These are phyloP conservation scores for Blastobotrys niveus DNA, from an alignment of 1,139 yeast species.

Conservation along the genomic window DNA sequence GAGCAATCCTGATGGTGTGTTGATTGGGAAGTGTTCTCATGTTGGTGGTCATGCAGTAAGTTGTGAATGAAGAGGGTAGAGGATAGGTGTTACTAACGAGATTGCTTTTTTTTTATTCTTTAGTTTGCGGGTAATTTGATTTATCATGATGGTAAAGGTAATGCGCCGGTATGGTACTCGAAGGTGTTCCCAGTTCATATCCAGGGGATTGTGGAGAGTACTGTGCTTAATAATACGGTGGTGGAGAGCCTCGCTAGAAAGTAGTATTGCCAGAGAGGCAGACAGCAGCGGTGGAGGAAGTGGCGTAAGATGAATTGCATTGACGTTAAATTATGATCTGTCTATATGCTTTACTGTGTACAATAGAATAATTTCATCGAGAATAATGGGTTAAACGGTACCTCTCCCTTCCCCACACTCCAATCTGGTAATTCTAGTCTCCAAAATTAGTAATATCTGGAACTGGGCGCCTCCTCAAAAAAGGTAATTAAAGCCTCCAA, in stretches of 20 bases:
- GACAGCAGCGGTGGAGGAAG: too few species aligned
- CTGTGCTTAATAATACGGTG: constrained; percentile 44
- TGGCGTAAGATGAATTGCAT: too few species aligned
- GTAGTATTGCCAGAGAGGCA: too few species aligned
- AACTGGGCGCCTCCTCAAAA: too few species aligned
- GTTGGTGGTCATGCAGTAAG: constrained; percentile 60
- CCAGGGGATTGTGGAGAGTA: constrained; percentile 57
- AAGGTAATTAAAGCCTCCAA: too few species aligned
- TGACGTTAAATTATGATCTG: too few species aligned
- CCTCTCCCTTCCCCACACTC: not conserved
- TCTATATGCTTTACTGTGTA: too few species aligned
- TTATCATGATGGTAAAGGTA: constrained; percentile 38
- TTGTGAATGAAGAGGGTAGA: not conserved
- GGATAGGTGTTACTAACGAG: not conserved
- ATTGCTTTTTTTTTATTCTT: not conserved
- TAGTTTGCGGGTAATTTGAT: constrained; percentile 67
- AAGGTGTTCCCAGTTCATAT: constrained; percentile 58
- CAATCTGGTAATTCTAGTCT: too few species aligned
- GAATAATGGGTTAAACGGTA: too few species aligned
- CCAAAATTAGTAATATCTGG: too few species aligned
- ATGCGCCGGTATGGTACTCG: constrained; percentile 61
- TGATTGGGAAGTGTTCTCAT: constrained; percentile 59
- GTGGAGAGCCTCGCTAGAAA: constrained; percentile 48
- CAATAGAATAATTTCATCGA: too few species aligned
- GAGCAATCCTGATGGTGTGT: constrained; percentile 31